Conservation (phyloP, 129 eudicot species). For the Apium graveolens region DNA sequence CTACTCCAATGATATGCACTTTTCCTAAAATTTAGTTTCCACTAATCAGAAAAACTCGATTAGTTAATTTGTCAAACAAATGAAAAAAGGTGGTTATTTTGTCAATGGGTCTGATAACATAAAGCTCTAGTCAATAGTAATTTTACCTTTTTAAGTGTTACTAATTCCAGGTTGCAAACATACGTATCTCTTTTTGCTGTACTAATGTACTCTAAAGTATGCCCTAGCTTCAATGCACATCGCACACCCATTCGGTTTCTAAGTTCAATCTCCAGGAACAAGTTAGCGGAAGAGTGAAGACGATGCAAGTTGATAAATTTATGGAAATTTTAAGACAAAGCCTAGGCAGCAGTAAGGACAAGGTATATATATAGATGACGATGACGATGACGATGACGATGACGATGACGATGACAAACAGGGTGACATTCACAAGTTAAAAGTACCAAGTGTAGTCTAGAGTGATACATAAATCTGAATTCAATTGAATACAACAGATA, state of each 20-base stretch:
- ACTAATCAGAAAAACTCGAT: no score
- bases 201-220: not conserved
- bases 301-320: not conserved
- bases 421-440: not conserved
- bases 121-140: no score
- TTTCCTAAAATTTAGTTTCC: no score
- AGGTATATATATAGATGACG: no score
- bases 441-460: not conserved
- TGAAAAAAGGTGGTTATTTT: no score
- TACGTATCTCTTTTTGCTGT: not conserved
- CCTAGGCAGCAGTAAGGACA: not conserved
- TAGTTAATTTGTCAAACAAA: no score
- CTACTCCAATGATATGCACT: no score
- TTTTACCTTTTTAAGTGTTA: not conserved
- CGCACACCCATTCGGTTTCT: not conserved
- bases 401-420: not conserved
- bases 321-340: not conserved
- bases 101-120: no score
- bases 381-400: not conserved
- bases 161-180: not conserved
- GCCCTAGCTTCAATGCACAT: not conserved
- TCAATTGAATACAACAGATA: conserved; percentile 11
- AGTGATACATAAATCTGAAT: not conserved
- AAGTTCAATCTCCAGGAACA: not conserved
- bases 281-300: not conserved